Evolutionary conservation across 2,329 filamentous ascomycete genomes (phyloP).

Genomic region (Stachybotrys chartarum): DNA sequence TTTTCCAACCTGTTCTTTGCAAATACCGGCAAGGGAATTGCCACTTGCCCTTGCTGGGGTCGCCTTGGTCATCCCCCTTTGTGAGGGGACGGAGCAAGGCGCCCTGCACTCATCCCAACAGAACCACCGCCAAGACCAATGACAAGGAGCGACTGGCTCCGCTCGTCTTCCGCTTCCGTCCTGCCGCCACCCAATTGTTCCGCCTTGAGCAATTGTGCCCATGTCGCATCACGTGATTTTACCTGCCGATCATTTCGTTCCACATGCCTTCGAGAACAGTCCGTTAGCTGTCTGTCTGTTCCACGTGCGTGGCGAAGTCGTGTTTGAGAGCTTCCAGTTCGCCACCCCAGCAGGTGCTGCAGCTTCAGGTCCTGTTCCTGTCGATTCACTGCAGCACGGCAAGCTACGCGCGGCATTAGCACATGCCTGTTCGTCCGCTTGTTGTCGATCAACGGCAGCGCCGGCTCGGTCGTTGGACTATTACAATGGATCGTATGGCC

Average conservation of each 20-base stretch:
- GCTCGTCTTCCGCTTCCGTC: neutral
- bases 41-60: neutral
- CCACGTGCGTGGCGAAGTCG: too few species aligned
- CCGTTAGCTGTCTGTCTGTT: too few species aligned
- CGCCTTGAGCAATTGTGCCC: neutral
- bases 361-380: neutral
- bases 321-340: neutral
- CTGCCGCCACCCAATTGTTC: neutral
- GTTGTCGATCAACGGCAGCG: neutral
- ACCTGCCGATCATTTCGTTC: neutral
- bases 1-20: neutral
- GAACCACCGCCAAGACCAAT: neutral
- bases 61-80: too few species aligned
- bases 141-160: neutral
- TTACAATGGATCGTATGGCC: neutral
- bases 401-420: neutral
- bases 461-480: neutral
- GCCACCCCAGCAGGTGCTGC: neutral
- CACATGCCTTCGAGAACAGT: neutral
- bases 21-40: too few species aligned
- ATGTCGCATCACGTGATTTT: neutral
- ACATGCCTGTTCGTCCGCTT: neutral
- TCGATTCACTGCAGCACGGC: neutral
- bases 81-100: too few species aligned
- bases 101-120: neutral